A percentile compares a stretch with the other conserved stretches of the same genome.
These are phyloP conservation scores for Byssothecium circinans DNA, from an alignment of 2,329 filamentous ascomycete genomes.

Conservation along the genomic window DNA sequence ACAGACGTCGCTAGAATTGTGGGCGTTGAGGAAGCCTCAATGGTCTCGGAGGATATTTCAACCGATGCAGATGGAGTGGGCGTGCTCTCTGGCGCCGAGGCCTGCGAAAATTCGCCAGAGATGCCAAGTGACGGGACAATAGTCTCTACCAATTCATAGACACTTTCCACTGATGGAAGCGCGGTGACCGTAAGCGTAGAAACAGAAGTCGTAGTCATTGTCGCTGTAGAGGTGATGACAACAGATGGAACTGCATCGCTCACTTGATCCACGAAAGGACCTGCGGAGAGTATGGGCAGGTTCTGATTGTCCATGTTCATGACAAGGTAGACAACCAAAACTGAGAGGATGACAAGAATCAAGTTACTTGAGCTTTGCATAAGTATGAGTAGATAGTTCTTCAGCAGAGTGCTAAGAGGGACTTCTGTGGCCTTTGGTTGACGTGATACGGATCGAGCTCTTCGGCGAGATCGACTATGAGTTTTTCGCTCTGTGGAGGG, in stretches of 20 bases:
- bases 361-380: constrained; percentile 58
- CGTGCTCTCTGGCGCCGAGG: background rate
- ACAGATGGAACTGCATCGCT: constrained; percentile 1
- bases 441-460: constrained; percentile 11
- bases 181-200: constrained; percentile 33
- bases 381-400: constrained; percentile 57
- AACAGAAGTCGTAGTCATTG: constrained; percentile 27
- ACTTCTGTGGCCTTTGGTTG: constrained; percentile 43
- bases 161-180: background rate
- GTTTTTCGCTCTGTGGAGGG: constrained; percentile 4
- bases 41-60: background rate
- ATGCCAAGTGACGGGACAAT: background rate
- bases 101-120: background rate
- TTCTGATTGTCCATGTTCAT: constrained; percentile 21
- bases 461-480: constrained; percentile 14
- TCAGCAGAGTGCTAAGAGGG: constrained; percentile 54
- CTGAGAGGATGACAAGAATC: constrained; percentile 50
- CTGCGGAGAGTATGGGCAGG: background rate
- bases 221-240: constrained; percentile 25
- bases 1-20: background rate
- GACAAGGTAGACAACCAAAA: constrained; percentile 47
- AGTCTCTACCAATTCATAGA: background rate
- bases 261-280: background rate
- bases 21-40: background rate
- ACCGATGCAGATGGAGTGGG: background rate